Base-by-base conservation (phyloP, 306 rosid species). In the Rosa chinensis region DNA sequence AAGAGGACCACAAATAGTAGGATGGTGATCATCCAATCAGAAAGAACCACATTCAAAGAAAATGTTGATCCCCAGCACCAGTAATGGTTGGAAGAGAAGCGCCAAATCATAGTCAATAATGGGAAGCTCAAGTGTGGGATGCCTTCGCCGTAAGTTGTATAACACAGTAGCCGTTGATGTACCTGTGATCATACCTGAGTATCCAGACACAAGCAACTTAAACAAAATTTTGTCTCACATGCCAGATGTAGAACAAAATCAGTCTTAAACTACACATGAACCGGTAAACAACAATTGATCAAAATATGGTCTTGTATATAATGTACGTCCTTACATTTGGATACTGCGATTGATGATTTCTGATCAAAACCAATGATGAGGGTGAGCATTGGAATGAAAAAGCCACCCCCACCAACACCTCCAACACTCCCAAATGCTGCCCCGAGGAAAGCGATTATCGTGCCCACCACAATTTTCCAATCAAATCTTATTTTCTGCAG, bases 351-450 rank as follows among this genome's bases (percentile, higher is more conserved):
- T 0, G 98, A 80, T 12, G 98, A 87, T 83, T 91, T 93, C 49
- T 89, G 25, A 25, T 25, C 25, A 25, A 25, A 25, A 25, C 25
- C 25, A 25, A 25, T 25, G 25, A 25, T 25, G 25, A 25, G 25
- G 25, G 25, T 25, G 25, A 25, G 25, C 25, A 25, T 25, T 32
- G 98, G 98, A 63, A 93, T 96, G 37, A 88, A 93, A 77, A 91
- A 88, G 81, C 98, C 98, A 69, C 97, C 98, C 0, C 97, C 97
- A 73, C 97, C 98, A 52, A 91, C 94, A 44, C 97, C 97, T 45
- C 98, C 98, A 2, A 93, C 94, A 75, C 98, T 93, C 83, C 97
- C 97, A 87, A 90, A 91, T 11, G 98, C 93, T 0, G 91, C 98
- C 42, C 97, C 97, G 21, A 88, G 83, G 68, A 93, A 93, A 23